A percentile compares a stretch with the other conserved stretches of the same genome.
Evolutionary conservation across 108 stramenopile species (phyloP).

Genomic region (Mediolabrus comicus): DNA sequence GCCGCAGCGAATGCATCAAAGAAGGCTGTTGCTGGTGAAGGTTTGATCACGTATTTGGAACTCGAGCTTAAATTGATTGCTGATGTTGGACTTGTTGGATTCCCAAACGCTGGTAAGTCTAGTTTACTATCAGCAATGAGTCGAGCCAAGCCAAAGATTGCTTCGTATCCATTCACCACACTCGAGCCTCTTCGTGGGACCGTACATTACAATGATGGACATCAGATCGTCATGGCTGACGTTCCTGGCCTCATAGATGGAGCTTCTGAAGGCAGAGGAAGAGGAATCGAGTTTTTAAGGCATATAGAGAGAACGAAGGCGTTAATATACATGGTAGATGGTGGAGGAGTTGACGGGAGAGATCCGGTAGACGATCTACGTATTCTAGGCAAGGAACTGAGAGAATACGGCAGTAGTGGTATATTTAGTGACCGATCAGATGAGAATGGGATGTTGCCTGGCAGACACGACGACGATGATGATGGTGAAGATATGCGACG

Average conservation of each 20-base stretch:
- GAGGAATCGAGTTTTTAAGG: conserved; percentile 90
- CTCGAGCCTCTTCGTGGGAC: conserved; percentile 92
- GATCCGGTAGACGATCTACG: conserved; percentile 67
- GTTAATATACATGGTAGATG: conserved; percentile 71
- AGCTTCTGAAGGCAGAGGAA: conserved; percentile 89
- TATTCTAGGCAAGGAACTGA: conserved; percentile 67
- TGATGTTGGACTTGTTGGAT: conserved; percentile 98
- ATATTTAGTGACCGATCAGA: conserved; percentile 23
- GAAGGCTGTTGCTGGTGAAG: conserved; percentile 48
- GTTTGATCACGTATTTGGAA: conserved; percentile 65
- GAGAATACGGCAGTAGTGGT: conserved; percentile 62
- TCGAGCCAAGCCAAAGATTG: conserved; percentile 90
- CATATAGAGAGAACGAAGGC: conserved; percentile 70
- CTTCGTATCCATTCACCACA: conserved; percentile 98
- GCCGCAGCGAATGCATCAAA: conserved; percentile 20
- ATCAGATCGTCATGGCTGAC: conserved; percentile 86
- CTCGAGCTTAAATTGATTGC: conserved; percentile 96
- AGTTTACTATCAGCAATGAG: conserved; percentile 89
- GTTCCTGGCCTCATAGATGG: conserved; percentile 97
- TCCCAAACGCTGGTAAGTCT: conserved; percentile 98
- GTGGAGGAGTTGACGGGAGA: conserved; percentile 72
- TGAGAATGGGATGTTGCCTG: conserved; percentile 18
- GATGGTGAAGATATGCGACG: conserved; percentile 40
- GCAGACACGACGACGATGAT: conserved; percentile 26
- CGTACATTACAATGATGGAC: conserved; percentile 85